Conservation (phyloP, 2,329 filamentous ascomycete genomes). For the Fusarium paranaense region DNA sequence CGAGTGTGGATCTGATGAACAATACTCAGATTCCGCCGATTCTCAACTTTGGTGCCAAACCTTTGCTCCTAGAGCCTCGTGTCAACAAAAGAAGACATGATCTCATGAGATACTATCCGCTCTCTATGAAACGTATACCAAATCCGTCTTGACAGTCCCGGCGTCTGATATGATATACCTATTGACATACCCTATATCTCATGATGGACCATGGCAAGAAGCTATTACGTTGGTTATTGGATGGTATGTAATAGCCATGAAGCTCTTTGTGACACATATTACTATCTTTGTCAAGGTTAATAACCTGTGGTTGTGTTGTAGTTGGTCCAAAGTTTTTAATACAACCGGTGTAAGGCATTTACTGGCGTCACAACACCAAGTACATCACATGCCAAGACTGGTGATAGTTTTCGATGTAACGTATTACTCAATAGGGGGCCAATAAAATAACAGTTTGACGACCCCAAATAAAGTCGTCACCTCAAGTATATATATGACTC, state of each 20-base stretch:
- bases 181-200: background rate
- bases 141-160: background rate
- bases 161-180: background rate
- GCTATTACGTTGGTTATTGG: background rate
- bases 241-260: background rate
- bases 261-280: background rate
- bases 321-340: background rate
- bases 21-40: background rate
- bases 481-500: too few species aligned
- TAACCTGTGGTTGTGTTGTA: background rate
- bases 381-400: background rate
- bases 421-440: background rate
- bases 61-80: background rate
- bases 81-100: background rate
- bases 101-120: background rate
- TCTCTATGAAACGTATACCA: background rate
- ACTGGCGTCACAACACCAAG: background rate
- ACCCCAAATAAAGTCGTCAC: background rate
- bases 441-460: background rate
- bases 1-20: constrained; percentile 4
- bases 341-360: background rate
- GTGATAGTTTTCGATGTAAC: background rate
- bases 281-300: background rate
- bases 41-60: background rate
- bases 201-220: background rate